Base-by-base conservation (phyloP, 257 asterid genomes). In the Nicotiana tabacum region DNA sequence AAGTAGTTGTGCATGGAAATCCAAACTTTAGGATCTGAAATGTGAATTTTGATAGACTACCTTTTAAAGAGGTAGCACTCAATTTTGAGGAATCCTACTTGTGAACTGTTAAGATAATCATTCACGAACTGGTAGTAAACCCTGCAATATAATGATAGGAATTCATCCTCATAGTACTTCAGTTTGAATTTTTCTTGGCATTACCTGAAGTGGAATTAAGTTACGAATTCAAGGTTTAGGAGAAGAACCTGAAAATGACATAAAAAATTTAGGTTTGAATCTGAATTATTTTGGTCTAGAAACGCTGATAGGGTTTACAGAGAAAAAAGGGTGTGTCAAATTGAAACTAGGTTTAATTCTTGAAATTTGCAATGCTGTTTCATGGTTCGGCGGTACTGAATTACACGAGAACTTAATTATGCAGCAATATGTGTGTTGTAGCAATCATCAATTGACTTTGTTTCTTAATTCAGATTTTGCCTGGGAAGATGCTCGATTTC, bases 401-500 rank as follows among this genome's bases (percentile, higher is more conserved):
- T 69, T 69, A n/a, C 55, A n/a, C n/a, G 7, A 56, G 53, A 39
- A 69, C 17, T 79, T 72, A 17, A 72, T 18, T n/a, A 66, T 29
- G 24, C 70, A 27, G 29, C 68, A 35, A 83, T 11, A 7, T 70
- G 77, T 82, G 53, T 66, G 85, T 62, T 81, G 48, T 66, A 17
- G 64, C 61, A 76, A 51, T 29, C 64, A 51, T 29, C 80, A 74
- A 27, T 51, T 76, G 64, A 76, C 46, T 51, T 53, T 66, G 18
- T 43, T 21, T 51, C 24, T 83, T 6, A 64, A 56, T 18, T 64
- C 93, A 95, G 99, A 89, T 94, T 89, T 92, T 95, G 81, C 99
- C 99, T 27, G 96, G 84, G 77, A 94, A 87, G 91, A 94, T 95
- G 99, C 90, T 94, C 33, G 99, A 94, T 88, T 95, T 95, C 84